A percentile compares a stretch with the other conserved stretches of the same genome.
Evolutionary conservation across 2,329 filamentous ascomycete species (phyloP).

Genomic region (Aplosporella prunicola): DNA sequence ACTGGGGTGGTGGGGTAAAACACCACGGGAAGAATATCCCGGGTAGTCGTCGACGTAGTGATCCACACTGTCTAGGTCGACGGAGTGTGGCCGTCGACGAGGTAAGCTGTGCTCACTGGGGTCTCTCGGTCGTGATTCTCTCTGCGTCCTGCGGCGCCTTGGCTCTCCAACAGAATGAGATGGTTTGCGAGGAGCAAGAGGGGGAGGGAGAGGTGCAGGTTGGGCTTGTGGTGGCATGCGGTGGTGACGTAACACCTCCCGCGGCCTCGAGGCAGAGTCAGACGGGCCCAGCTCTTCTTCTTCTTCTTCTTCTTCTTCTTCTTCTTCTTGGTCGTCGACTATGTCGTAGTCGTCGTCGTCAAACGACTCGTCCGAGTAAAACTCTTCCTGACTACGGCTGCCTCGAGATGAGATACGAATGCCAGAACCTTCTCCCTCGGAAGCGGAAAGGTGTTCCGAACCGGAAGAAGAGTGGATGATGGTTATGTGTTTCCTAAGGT

Average conservation of each 20-base stretch:
- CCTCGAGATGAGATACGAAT: slow-evolving; percentile 21
- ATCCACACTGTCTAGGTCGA: slow-evolving; percentile 34
- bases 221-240: slow-evolving; percentile 23
- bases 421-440: slow-evolving; percentile 25
- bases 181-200: no score
- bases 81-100: slow-evolving; percentile 22
- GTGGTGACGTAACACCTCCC: slow-evolving; percentile 24
- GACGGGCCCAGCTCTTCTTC: slow-evolving; percentile 40
- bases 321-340: slow-evolving; percentile 32
- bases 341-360: slow-evolving; percentile 27
- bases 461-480: slow-evolving; percentile 29
- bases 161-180: no score
- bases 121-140: slow-evolving; percentile 17
- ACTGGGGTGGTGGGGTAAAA: slow-evolving; percentile 26
- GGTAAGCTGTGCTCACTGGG: slow-evolving; percentile 17
- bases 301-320: no score
- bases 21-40: slow-evolving; percentile 27
- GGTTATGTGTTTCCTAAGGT: slow-evolving; percentile 29
- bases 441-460: slow-evolving; percentile 22
- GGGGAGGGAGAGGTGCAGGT: slow-evolving; percentile 25
- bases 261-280: slow-evolving; percentile 40
- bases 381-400: slow-evolving; percentile 24
- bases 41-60: slow-evolving; percentile 41
- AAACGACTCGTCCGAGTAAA: slow-evolving; percentile 19
- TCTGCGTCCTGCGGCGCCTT: slow-evolving; percentile 24